These are phyloP conservation scores for Oryza glaberrima DNA, from an alignment of 176 grass and related monocot genomes.

Conservation along the genomic window DNA sequence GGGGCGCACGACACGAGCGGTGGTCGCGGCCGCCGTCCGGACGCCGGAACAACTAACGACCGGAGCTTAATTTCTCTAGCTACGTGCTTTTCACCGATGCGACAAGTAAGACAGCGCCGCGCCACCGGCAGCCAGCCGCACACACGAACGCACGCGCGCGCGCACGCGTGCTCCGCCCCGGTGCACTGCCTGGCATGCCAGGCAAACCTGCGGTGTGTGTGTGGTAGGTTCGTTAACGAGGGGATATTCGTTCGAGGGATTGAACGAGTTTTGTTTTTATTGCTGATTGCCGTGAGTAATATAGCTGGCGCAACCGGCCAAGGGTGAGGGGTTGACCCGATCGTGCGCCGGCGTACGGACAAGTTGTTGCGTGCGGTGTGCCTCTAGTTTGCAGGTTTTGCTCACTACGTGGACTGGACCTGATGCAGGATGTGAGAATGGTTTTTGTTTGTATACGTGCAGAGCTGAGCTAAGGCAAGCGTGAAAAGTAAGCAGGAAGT, in stretches of 20 bases:
- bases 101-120: not conserved
- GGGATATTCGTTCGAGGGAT: no score
- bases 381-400: not conserved
- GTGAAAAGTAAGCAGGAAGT: not conserved
- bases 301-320: not conserved
- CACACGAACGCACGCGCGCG: no score
- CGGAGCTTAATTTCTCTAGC: no score
- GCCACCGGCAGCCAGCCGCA: not conserved
- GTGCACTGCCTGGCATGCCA: constrained; percentile 40
- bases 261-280: no score
- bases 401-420: not conserved
- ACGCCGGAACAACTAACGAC: not conserved
- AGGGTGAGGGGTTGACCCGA: not conserved
- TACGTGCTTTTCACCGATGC: not conserved
- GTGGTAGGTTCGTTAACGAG: not conserved
- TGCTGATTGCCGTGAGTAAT: not conserved
- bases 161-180: no score
- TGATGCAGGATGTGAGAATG: not conserved
- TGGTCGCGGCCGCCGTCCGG: not conserved
- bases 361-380: not conserved
- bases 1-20: not conserved
- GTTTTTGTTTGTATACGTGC: not conserved
- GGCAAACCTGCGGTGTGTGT: not conserved
- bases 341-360: not conserved
- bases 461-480: not conserved